phyloP scores from a whole-genome alignment of 371 early-diverging fungal species.

The Encephalitozoon hellem region DNA sequence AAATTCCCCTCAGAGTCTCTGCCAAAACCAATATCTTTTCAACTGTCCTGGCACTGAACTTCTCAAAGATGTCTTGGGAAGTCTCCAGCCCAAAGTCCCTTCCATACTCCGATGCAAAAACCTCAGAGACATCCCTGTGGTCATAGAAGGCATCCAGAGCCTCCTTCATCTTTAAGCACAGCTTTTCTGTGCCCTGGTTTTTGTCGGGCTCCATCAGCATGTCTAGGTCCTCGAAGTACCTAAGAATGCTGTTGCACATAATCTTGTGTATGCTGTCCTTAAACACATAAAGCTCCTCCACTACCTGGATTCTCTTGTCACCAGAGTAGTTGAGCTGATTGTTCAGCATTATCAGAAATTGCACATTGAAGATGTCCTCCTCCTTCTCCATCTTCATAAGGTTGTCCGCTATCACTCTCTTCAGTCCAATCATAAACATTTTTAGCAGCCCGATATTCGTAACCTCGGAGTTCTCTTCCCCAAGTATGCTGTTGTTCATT shows the following conservation, averaged over 20 bases:
- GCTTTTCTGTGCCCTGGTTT: conserved; percentile 11
- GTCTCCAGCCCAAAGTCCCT: conserved; percentile 22
- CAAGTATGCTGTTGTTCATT: conserved; percentile 31
- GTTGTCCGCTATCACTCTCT: conserved; percentile 20
- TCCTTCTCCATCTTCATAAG: conserved; percentile 42
- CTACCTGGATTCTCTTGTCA: conserved; percentile 13
- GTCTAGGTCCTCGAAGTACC: conserved; percentile 20
- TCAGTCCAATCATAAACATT: conserved; percentile 35
- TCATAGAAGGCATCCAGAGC: conserved; percentile 17
- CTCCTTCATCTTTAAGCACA: neutral
- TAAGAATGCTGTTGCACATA: conserved; percentile 34
- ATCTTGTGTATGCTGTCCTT: conserved; percentile 43
- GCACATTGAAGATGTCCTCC: conserved; percentile 10
- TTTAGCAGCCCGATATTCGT: conserved; percentile 38
- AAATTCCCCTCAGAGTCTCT: neutral
- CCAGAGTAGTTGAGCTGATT: conserved; percentile 19
- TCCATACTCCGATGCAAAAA: conserved; percentile 34
- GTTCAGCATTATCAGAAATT: conserved; percentile 18
- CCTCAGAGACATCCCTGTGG: conserved; percentile 9
- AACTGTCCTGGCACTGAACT: conserved; percentile 9
- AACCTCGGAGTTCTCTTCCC: conserved; percentile 9
- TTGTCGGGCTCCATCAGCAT: conserved; percentile 13
- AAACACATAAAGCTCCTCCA: conserved; percentile 41
- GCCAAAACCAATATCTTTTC: conserved; percentile 19
- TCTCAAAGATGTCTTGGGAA: neutral